A percentile compares a stretch with the other conserved stretches of the same genome.
These are phyloP conservation scores for Salix purpurea DNA, from an alignment of 345 rosid species.

Conservation along the genomic window DNA sequence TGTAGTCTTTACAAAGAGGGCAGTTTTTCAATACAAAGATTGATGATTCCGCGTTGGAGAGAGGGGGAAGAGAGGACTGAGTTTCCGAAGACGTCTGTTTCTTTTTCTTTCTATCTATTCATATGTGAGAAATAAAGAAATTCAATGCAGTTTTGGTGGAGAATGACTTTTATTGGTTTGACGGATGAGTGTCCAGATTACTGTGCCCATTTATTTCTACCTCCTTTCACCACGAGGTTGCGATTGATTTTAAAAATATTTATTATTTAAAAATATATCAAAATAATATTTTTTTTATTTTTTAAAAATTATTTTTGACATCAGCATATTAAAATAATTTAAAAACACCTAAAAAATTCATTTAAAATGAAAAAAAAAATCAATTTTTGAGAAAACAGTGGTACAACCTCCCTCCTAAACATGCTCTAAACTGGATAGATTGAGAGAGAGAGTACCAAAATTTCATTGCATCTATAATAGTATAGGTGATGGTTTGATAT, in stretches of 20 bases:
- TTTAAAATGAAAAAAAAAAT: too few species aligned
- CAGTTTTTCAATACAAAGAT: neutral
- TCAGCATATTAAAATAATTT: too few species aligned
- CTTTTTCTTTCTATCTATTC: neutral
- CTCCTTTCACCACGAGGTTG: neutral
- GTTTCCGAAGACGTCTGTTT: constrained; percentile 10
- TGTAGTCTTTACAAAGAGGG: neutral
- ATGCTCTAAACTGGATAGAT: neutral
- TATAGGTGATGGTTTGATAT: too few species aligned
- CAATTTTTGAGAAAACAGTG: too few species aligned
- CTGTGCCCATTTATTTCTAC: constrained; percentile 19
- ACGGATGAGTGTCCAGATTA: constrained; percentile 15
- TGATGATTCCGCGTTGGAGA: constrained; percentile 3
- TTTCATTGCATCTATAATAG: too few species aligned
- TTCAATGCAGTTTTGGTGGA: constrained; percentile 7
- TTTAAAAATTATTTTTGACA: too few species aligned
- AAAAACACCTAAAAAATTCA: too few species aligned
- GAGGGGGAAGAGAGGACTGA: constrained; percentile 1
- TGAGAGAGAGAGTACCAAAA: neutral
- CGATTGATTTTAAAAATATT: too few species aligned
- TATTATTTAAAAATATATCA: too few species aligned
- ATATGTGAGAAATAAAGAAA: neutral
- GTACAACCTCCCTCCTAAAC: too few species aligned
- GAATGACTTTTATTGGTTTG: constrained; percentile 21
- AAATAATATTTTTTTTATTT: too few species aligned